These are phyloP conservation scores for Agapanthus africanus DNA, from an alignment of 106 monocot species.

Conservation along the genomic window DNA sequence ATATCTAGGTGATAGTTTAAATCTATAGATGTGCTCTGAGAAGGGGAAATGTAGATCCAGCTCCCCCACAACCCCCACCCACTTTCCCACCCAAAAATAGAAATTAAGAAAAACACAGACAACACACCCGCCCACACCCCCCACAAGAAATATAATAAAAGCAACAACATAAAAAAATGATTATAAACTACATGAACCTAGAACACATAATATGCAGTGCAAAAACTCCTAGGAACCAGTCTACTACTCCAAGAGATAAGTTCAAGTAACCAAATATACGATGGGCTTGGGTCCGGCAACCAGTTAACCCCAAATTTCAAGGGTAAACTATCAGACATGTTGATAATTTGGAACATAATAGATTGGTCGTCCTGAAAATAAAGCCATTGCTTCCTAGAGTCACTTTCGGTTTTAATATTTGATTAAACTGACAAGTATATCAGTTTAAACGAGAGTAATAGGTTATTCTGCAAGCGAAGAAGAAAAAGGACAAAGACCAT, in stretches of 20 bases:
- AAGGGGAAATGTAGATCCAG: too few relatives aligned
- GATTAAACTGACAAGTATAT: neutral
- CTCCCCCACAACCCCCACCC: too few relatives aligned
- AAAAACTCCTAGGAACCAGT: too few relatives aligned
- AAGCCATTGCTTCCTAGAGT: neutral
- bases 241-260: neutral
- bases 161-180: too few relatives aligned
- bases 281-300: neutral
- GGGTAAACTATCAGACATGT: neutral
- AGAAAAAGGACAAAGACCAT: constrained; percentile 1
- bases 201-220: too few relatives aligned
- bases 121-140: too few relatives aligned
- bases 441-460: too few relatives aligned
- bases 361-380: neutral
- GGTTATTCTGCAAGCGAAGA: neutral
- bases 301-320: neutral
- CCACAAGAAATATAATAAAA: too few relatives aligned
- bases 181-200: too few relatives aligned
- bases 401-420: neutral
- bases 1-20: too few relatives aligned
- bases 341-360: neutral
- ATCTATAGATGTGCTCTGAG: neutral
- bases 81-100: too few relatives aligned
- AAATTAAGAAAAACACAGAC: too few relatives aligned
- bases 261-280: neutral